These are phyloP conservation scores for Nicotiana rustica DNA, from an alignment of 305 asterid species.

Conservation along the genomic window DNA sequence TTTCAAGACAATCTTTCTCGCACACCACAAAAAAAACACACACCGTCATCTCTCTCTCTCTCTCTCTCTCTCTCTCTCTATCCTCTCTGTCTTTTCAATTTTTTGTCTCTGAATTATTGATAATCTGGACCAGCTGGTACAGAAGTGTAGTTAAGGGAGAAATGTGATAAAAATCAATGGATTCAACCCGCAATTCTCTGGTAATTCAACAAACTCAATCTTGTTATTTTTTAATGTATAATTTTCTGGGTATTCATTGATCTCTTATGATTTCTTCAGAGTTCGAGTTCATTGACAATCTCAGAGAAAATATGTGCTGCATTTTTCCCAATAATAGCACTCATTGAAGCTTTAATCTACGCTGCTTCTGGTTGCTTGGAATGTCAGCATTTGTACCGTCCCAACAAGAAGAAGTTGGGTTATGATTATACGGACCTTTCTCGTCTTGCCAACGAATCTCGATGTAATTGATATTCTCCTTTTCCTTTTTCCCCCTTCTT, in stretches of 20 bases:
- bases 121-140: background rate
- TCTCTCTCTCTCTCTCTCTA: too few species aligned
- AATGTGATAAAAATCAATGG: conserved; percentile 48
- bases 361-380: conserved; percentile 64
- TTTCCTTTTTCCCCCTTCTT: background rate
- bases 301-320: conserved; percentile 63
- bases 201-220: conserved; percentile 36
- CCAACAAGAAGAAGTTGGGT: conserved; percentile 37
- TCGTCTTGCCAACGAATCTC: conserved; percentile 65
- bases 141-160: background rate
- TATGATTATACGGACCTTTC: conserved; percentile 46
- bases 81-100: background rate
- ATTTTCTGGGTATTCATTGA: background rate
- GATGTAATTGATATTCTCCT: conserved; percentile 49
- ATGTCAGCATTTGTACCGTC: conserved; percentile 36
- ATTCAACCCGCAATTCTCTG: conserved; percentile 52
- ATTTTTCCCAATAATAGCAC: conserved; percentile 55
- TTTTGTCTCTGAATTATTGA: background rate
- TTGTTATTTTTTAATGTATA: background rate
- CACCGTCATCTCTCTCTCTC: too few species aligned
- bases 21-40: too few species aligned
- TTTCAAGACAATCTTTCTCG: too few species aligned
- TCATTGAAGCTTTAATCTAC: conserved; percentile 56
- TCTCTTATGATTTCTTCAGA: conserved; percentile 38
- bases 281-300: conserved; percentile 54